Evolutionary conservation across 352 stramenopile genomes (phyloP), one percentile per base, ranked within the genome.

Genomic region (Globisporangium middletonii): DNA sequence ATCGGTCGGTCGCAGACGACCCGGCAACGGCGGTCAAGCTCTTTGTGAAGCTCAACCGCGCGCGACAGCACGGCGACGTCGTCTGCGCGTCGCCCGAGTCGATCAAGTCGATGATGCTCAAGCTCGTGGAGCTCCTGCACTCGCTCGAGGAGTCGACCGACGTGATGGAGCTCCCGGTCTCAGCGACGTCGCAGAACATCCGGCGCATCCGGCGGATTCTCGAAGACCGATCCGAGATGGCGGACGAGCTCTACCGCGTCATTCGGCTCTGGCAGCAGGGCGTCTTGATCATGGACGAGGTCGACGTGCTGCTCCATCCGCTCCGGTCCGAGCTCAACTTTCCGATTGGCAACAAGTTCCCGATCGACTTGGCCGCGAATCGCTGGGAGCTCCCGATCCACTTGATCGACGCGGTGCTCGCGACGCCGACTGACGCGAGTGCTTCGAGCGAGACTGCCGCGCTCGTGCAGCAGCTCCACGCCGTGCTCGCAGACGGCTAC

Each of bases 61-160:
- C 93, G 86, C 75, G 96, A 59, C 59, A 93, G 71, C 68, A 94
- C 58, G 83, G 83, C 1, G 96, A 98, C 41, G 96, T 99, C 3
- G 97, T 99, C 13, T 98, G 98, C 66, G 96, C 97, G 16, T 99
- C 95, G 6, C 98, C 98, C 3, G 98, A 98, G 42, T 97, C 94
- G 59, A 94, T 99, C 46, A 99, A 99, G 73, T 98, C 95, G 35
- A 98, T 99, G 70, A 97, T 98, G 87, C 69, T 99, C 2, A 99
- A 99, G 63, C 96, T 99, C 52, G 81, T 99, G 8, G 94, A 98
- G 64, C 60, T 98, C 18, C 57, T 97, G 12, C 89, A 98, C 53
- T 95, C 84, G 7, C 68, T 98, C 2, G 87, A 96, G 50, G 80
- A 94, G 62, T 91, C 84, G 28, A 73, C 72, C 0, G 78, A 90